These are phyloP conservation scores for Mangifera indica DNA, from an alignment of 345 rosid species.

Conservation along the genomic window DNA sequence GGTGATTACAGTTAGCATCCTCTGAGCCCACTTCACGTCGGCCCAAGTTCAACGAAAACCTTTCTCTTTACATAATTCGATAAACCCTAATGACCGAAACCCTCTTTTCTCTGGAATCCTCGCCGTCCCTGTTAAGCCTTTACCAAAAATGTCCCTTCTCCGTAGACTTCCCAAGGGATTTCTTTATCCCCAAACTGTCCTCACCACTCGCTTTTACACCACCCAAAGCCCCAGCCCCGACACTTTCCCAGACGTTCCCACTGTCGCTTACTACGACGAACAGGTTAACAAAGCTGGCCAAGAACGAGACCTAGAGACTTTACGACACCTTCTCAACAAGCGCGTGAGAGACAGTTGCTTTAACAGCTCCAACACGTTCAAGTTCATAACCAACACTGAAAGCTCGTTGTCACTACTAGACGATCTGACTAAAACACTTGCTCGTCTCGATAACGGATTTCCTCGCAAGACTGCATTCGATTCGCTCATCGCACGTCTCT, in stretches of 20 bases:
- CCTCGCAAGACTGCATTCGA: slow-evolving; percentile 54
- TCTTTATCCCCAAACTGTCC: slow-evolving; percentile 12
- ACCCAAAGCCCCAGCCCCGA: slow-evolving; percentile 20
- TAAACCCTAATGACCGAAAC: slow-evolving; percentile 10
- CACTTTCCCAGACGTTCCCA: slow-evolving; percentile 37
- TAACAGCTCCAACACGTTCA: slow-evolving; percentile 68
- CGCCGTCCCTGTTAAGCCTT: not conserved
- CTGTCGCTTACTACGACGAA: slow-evolving; percentile 56
- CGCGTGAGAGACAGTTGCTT: slow-evolving; percentile 51
- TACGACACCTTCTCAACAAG: slow-evolving; percentile 57
- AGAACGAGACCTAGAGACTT: slow-evolving; percentile 48
- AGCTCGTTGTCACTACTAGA: slow-evolving; percentile 43
- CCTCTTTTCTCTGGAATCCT: not conserved
- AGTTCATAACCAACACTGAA: slow-evolving; percentile 48
- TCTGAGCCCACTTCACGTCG: too few species aligned
- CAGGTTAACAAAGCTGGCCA: slow-evolving; percentile 48
- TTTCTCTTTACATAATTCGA: too few species aligned
- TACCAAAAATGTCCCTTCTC: slow-evolving; percentile 17
- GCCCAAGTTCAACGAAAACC: too few species aligned
- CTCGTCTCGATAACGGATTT: slow-evolving; percentile 51
- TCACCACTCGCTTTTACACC: slow-evolving; percentile 27
- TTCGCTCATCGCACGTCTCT: slow-evolving; percentile 56
- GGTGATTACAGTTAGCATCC: too few species aligned
- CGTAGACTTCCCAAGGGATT: slow-evolving; percentile 18
- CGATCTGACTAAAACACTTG: slow-evolving; percentile 41